A percentile compares a stretch with the other conserved stretches of the same genome.
Evolutionary conservation across 176 grass and related monocot species (phyloP).

Genomic region (Hyparrhenia diplandra): DNA sequence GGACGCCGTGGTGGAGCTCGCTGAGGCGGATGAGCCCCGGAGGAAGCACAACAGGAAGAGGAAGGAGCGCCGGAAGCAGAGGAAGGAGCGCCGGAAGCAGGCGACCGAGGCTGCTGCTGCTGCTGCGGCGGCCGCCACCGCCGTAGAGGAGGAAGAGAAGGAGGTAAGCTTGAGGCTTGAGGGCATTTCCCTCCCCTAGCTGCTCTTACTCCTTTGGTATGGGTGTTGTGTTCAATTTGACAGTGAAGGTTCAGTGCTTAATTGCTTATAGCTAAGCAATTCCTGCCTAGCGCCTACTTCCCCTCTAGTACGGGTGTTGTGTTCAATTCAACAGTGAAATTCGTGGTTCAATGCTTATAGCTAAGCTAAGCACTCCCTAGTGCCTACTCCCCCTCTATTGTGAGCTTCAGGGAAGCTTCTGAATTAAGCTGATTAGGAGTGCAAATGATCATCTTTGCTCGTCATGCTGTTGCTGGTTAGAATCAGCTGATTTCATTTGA

Average conservation of each 20-base stretch:
- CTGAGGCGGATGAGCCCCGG: conserved; percentile 24
- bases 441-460: neutral
- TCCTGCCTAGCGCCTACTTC: neutral
- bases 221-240: neutral
- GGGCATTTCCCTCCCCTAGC: neutral
- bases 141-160: neutral
- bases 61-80: conserved; percentile 40
- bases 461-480: neutral
- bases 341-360: neutral
- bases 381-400: neutral
- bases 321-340: neutral
- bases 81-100: conserved; percentile 43
- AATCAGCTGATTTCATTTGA: neutral
- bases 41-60: conserved; percentile 52
- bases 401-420: neutral
- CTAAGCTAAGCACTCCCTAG: neutral
- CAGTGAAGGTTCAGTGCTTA: neutral
- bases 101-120: neutral
- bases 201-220: neutral
- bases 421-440: neutral
- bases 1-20: conserved; percentile 29
- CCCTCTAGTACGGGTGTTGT: neutral
- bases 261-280: neutral
- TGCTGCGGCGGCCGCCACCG: neutral
- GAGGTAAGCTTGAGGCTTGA: neutral